These are phyloP conservation scores for Setaria italica DNA, from an alignment of 202 grass and related monocot species.

Conservation along the genomic window DNA sequence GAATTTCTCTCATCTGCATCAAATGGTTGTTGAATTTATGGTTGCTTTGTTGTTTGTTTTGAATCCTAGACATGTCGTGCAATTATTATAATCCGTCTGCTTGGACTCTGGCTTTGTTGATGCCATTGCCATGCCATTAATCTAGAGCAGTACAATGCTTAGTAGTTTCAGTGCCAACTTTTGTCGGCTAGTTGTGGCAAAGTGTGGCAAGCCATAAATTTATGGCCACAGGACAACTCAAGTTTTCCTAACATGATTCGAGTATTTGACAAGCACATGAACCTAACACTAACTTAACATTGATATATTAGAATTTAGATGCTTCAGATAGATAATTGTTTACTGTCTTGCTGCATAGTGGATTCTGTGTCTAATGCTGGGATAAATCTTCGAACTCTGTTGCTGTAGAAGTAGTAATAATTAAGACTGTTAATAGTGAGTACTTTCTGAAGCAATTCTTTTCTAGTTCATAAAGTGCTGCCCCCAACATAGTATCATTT, in stretches of 20 bases:
- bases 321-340: background rate
- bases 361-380: background rate
- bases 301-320: background rate
- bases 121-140: too few relatives aligned
- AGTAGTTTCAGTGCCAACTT: background rate
- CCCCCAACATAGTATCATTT: background rate
- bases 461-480: background rate
- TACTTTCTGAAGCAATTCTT: background rate
- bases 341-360: background rate
- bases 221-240: background rate
- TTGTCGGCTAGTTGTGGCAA: background rate
- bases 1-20: background rate
- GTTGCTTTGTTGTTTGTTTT: background rate
- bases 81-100: background rate
- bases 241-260: background rate
- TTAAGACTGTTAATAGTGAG: background rate
- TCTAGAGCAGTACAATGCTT: background rate
- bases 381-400: background rate
- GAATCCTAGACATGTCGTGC: background rate
- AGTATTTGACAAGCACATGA: background rate
- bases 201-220: background rate
- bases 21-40: constrained; percentile 19
- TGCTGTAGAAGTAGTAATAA: background rate
- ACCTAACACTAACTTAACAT: background rate
- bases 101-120: background rate